phyloP scores from a whole-genome alignment of 257 asterid genomes.

The Ehretia macrophylla region DNA sequence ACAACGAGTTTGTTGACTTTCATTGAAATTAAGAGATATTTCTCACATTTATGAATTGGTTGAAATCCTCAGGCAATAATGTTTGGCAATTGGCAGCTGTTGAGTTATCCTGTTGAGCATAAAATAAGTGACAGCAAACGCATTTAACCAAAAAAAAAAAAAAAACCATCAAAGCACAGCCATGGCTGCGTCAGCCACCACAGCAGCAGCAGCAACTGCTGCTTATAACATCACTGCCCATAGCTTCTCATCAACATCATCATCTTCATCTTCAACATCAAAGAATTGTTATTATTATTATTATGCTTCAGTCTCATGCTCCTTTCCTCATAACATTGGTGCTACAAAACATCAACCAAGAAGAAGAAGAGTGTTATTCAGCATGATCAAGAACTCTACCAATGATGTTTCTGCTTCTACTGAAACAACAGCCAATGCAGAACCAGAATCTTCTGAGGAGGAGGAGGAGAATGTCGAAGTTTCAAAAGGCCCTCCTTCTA shows the following conservation, averaged over 20 bases:
- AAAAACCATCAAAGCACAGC: not conserved
- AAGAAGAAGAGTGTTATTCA: constrained; percentile 9
- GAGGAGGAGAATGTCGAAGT: constrained; percentile 32
- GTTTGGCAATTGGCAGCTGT: not conserved
- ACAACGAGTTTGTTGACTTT: constrained; percentile 31
- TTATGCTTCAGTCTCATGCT: not conserved
- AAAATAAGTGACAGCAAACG: no score
- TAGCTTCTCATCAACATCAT: constrained; percentile 13
- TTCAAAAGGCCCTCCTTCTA: constrained; percentile 45
- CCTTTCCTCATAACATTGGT: not conserved
- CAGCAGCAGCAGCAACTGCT: constrained; percentile 18
- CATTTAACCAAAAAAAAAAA: not conserved
- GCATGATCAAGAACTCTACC: constrained; percentile 16
- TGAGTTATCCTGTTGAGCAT: not conserved
- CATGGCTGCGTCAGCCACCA: constrained; percentile 44
- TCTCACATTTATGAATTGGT: no score
- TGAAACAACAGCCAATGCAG: constrained; percentile 20
- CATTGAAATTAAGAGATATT: no score
- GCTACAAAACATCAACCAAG: constrained; percentile 5
- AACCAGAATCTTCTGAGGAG: constrained; percentile 17
- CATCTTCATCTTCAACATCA: constrained; percentile 13
- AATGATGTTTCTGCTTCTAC: constrained; percentile 19
- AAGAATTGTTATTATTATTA: constrained; percentile 1
- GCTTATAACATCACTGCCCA: constrained; percentile 21
- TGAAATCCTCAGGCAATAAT: not conserved